phyloP scores from a whole-genome alignment of 805 yeast species.

The Hanseniaspora vineae region DNA sequence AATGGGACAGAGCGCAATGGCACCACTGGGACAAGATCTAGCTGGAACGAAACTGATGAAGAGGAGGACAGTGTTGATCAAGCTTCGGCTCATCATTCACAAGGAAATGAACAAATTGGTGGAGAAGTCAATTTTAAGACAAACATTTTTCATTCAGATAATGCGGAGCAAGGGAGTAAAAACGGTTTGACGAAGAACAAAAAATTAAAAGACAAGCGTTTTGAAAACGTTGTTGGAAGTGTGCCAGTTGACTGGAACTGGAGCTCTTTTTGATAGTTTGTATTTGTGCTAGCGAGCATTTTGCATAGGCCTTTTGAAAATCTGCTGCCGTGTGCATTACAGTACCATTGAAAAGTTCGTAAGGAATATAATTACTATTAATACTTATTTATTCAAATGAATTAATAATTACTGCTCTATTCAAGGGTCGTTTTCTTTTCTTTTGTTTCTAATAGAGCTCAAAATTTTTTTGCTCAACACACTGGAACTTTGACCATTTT shows the following conservation, averaged over 20 bases:
- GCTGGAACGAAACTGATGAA: constrained; percentile 1
- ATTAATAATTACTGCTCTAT: too few species aligned
- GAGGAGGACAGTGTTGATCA: constrained; percentile 1
- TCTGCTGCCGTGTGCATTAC: constrained; percentile 1
- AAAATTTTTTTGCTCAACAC: neutral
- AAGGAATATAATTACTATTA: too few species aligned
- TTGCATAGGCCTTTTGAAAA: too few species aligned
- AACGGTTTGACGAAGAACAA: neutral
- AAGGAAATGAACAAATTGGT: neutral
- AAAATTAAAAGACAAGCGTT: constrained; percentile 16
- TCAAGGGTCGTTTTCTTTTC: neutral
- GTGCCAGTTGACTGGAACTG: constrained; percentile 74
- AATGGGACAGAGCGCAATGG: neutral
- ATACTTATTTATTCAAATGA: too few species aligned
- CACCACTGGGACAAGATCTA: constrained; percentile 16
- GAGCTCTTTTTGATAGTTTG: constrained; percentile 62
- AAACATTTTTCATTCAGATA: neutral
- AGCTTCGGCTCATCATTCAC: neutral
- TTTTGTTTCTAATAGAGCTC: neutral
- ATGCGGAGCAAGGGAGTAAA: neutral
- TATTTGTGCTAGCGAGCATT: too few species aligned
- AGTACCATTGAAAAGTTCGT: neutral
- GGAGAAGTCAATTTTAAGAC: neutral
- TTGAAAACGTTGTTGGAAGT: constrained; percentile 27
- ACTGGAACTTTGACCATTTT: neutral